Conservation (phyloP, 257 asterid genomes). For the Lantana camara region DNA sequence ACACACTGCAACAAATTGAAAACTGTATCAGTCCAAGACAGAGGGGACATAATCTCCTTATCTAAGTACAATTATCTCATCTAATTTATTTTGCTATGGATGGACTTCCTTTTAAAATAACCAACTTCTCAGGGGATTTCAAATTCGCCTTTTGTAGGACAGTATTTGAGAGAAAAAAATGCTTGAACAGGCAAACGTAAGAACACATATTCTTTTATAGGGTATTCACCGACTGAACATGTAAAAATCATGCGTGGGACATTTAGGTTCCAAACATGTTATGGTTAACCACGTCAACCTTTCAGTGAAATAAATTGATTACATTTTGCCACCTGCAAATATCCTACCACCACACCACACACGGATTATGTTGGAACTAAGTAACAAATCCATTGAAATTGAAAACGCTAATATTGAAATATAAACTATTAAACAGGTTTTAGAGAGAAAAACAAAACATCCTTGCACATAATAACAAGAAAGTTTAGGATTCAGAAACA, state of each 20-base stretch:
- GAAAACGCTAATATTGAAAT: background rate
- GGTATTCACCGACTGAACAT: background rate
- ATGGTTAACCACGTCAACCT: background rate
- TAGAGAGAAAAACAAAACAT: slow-evolving; percentile 4
- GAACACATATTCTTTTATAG: background rate
- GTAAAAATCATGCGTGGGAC: background rate
- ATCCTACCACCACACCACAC: slow-evolving; percentile 15
- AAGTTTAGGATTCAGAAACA: slow-evolving; percentile 10
- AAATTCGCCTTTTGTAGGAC: background rate
- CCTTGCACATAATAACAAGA: slow-evolving; percentile 11
- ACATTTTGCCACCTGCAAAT: background rate
- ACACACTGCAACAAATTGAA: slow-evolving; percentile 72
- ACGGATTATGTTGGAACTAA: background rate
- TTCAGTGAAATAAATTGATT: slow-evolving; percentile 1
- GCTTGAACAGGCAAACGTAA: background rate
- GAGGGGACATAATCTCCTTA: background rate
- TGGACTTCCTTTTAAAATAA: background rate
- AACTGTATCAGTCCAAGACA: slow-evolving; percentile 24
- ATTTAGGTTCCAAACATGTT: background rate
- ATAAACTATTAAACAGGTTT: slow-evolving; percentile 7
- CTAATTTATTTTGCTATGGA: background rate
- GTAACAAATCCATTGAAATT: background rate
- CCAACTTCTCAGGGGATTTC: background rate
- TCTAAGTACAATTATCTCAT: background rate
- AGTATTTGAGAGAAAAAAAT: background rate